Percentiles rank a stretch among this genome's conserved stretches.
phyloP scores from a whole-genome alignment of 768 basidiomycete genomes.

The Mycena belliarum region DNA sequence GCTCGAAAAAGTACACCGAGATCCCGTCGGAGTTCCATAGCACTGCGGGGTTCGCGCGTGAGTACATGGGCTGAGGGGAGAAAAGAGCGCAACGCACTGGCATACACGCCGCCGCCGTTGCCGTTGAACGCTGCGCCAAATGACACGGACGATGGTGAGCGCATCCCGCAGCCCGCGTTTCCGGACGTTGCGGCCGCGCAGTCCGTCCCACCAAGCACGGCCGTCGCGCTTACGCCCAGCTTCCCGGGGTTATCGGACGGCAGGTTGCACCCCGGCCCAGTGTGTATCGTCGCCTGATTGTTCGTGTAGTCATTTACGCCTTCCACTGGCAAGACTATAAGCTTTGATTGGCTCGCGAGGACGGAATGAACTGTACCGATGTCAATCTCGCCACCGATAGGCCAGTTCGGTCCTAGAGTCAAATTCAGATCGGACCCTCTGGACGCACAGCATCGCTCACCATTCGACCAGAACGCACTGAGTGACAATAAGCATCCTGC shows the following conservation, averaged over 20 bases:
- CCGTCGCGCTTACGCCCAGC: slow-evolving; percentile 58
- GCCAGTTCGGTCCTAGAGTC: slow-evolving; percentile 60
- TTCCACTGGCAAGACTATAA: slow-evolving; percentile 47
- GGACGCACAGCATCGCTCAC: background rate
- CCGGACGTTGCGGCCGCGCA: slow-evolving; percentile 70
- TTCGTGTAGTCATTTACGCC: slow-evolving; percentile 80
- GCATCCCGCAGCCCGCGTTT: slow-evolving; percentile 83
- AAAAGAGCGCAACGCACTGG: slow-evolving; percentile 56
- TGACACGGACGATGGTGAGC: slow-evolving; percentile 56
- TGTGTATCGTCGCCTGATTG: slow-evolving; percentile 84
- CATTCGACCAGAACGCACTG: slow-evolving; percentile 39
- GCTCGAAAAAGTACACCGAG: slow-evolving; percentile 79
- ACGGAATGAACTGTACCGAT: background rate
- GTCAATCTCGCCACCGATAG: slow-evolving; percentile 53
- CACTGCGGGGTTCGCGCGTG: slow-evolving; percentile 41
- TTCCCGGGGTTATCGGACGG: slow-evolving; percentile 44
- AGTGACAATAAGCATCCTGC: background rate
- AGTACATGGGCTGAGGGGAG: slow-evolving; percentile 3
- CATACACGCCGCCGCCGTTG: slow-evolving; percentile 87
- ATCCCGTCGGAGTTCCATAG: slow-evolving; percentile 79
- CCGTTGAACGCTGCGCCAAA: slow-evolving; percentile 88
- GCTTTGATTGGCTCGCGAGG: background rate
- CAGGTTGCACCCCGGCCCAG: slow-evolving; percentile 68
- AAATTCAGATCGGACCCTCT: background rate
- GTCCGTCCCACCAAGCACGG: slow-evolving; percentile 67